Conservation (phyloP, 495 filamentous ascomycete genomes). For the Neurospora pannonica region DNA sequence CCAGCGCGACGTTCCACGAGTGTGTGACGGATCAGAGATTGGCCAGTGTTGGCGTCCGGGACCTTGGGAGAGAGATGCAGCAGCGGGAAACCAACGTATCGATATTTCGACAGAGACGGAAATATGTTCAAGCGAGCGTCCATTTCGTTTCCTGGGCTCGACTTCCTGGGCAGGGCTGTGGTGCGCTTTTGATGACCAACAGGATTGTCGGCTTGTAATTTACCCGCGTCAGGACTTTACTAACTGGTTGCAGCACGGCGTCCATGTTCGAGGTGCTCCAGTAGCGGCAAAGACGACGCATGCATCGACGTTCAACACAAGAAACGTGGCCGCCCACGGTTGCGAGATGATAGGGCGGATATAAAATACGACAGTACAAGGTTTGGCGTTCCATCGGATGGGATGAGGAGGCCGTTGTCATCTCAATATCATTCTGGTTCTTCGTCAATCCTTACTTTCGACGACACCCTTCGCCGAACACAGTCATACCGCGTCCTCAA, state of each 20-base stretch:
- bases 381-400: constrained; percentile 33
- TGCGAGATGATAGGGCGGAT: constrained; percentile 66
- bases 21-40: not conserved
- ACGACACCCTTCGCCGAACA: constrained; percentile 40
- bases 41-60: not conserved
- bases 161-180: not conserved
- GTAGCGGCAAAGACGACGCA: constrained; percentile 63
- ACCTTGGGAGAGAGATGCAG: not conserved
- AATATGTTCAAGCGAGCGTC: not conserved
- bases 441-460: constrained; percentile 27
- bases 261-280: constrained; percentile 52
- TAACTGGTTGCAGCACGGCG: constrained; percentile 42
- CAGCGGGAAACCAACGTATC: not conserved
- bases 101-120: not conserved
- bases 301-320: constrained; percentile 95
- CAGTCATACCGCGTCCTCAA: constrained; percentile 50
- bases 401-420: constrained; percentile 37
- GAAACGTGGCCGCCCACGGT: constrained; percentile 82
- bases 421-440: constrained; percentile 31
- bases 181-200: not conserved
- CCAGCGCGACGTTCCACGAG: not conserved
- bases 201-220: not conserved
- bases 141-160: not conserved
- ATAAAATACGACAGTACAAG: constrained; percentile 42
- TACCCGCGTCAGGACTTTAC: constrained; percentile 2